These are phyloP conservation scores for Agrocybe chaxingu DNA, from an alignment of 768 basidiomycete genomes.

Conservation along the genomic window DNA sequence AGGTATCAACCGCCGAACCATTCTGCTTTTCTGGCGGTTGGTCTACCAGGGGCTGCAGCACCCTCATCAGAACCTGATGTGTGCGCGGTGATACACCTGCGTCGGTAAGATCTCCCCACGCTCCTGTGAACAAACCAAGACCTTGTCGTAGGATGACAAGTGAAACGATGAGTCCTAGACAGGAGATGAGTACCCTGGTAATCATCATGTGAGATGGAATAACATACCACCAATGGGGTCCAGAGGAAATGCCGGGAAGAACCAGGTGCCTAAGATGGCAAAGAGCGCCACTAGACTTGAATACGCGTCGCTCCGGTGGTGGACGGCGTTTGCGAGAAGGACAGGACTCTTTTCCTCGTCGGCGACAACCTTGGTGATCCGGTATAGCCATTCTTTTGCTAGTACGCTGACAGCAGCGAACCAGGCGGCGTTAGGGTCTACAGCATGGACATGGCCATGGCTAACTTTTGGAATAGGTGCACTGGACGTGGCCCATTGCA, in stretches of 20 bases:
- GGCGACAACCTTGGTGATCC: slow-evolving; percentile 85
- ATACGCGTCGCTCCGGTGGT: slow-evolving; percentile 97
- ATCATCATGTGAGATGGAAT: neutral
- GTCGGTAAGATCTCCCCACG: slow-evolving; percentile 82
- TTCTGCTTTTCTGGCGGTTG: slow-evolving; percentile 17
- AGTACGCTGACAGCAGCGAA: slow-evolving; percentile 82
- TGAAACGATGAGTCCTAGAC: slow-evolving; percentile 81
- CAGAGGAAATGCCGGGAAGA: slow-evolving; percentile 80
- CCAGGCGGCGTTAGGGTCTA: slow-evolving; percentile 97
- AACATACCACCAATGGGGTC: slow-evolving; percentile 89
- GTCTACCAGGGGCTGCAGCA: slow-evolving; percentile 52
- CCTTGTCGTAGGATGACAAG: slow-evolving; percentile 84
- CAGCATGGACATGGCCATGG: slow-evolving; percentile 54
- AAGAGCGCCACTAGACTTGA: slow-evolving; percentile 88
- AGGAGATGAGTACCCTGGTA: neutral
- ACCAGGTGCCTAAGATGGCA: slow-evolving; percentile 88
- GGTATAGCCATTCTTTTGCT: slow-evolving; percentile 91
- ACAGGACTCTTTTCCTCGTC: slow-evolving; percentile 90
- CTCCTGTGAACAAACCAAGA: slow-evolving; percentile 57
- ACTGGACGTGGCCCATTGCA: slow-evolving; percentile 52
- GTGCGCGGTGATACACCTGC: slow-evolving; percentile 66
- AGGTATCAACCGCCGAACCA: slow-evolving; percentile 5
- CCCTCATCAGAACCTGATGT: slow-evolving; percentile 46
- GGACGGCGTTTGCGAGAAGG: slow-evolving; percentile 91
- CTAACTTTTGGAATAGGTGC: slow-evolving; percentile 54